A percentile compares a stretch with the other conserved stretches of the same genome.
These are phyloP conservation scores for Vitrella brassicaformis DNA, from an alignment of 73 alveolate species.

Conservation along the genomic window DNA sequence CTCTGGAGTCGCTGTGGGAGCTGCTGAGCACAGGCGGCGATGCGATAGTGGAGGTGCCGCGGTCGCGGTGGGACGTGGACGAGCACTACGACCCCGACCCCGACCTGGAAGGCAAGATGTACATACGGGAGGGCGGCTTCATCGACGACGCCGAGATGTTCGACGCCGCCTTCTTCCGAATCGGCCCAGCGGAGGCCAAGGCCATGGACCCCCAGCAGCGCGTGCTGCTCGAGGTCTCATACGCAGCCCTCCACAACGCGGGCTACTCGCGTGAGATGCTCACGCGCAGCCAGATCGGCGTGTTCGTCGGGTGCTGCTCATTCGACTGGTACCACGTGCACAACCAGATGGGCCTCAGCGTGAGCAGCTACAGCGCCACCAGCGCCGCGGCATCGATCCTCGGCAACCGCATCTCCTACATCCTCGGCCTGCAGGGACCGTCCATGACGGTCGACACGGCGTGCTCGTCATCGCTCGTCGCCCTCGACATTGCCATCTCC, in stretches of 20 bases:
- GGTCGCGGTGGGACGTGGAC: conserved; percentile 35
- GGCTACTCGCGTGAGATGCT: background rate
- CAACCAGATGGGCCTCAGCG: background rate
- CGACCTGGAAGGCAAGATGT: conserved; percentile 21
- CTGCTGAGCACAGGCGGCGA: background rate
- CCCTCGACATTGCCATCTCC: conserved; percentile 8
- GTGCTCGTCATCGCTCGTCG: conserved; percentile 1
- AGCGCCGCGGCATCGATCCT: conserved; percentile 10
- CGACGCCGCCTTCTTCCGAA: conserved; percentile 33
- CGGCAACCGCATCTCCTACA: conserved; percentile 22
- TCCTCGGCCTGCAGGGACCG: conserved; percentile 12
- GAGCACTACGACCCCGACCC: conserved; percentile 24
- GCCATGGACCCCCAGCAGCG: conserved; percentile 43
- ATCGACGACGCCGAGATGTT: conserved; percentile 11
- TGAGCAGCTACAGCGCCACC: background rate
- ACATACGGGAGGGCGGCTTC: background rate
- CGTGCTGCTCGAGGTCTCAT: conserved; percentile 20
- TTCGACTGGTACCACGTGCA: conserved; percentile 5
- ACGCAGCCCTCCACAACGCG: conserved; percentile 31
- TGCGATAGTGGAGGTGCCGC: conserved; percentile 4
- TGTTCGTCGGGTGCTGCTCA: conserved; percentile 27
- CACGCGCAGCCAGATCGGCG: background rate
- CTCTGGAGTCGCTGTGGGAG: background rate
- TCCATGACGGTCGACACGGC: background rate
- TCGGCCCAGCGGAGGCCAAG: conserved; percentile 25